These are phyloP conservation scores for Apiospora pterosperma DNA, from an alignment of 2,329 filamentous ascomycete species.

Conservation along the genomic window DNA sequence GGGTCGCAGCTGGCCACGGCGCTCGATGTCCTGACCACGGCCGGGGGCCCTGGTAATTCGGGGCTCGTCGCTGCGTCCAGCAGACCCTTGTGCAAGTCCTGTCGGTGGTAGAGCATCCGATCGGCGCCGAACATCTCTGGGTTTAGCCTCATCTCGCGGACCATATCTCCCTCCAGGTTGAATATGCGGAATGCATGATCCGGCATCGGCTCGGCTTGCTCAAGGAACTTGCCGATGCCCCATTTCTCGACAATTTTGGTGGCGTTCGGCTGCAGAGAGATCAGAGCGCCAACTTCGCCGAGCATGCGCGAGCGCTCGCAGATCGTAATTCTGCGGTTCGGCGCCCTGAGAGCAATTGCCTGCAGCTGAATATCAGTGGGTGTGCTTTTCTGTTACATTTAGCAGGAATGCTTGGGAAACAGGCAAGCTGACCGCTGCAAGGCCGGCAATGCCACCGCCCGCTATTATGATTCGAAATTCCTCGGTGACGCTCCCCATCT, in stretches of 20 bases:
- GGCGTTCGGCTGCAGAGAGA: constrained; percentile 40
- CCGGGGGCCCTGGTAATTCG: constrained; percentile 20
- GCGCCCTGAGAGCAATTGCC: constrained; percentile 33
- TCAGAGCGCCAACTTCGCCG: constrained; percentile 36
- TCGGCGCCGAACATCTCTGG: constrained; percentile 32
- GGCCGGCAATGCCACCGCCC: constrained; percentile 25
- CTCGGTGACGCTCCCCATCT: neutral
- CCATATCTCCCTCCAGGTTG: constrained; percentile 15
- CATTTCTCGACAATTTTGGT: constrained; percentile 30
- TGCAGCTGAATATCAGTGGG: constrained; percentile 5
- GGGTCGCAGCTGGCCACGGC: constrained; percentile 36
- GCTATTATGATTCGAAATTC: constrained; percentile 11
- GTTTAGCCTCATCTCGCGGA: constrained; percentile 27
- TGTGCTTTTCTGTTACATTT: neutral
- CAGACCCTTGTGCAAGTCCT: constrained; percentile 34
- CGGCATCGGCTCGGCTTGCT: constrained; percentile 26
- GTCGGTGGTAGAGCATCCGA: constrained; percentile 37
- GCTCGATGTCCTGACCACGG: constrained; percentile 20
- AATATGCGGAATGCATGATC: constrained; percentile 34
- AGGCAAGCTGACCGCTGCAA: constrained; percentile 18
- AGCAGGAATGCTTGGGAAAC: neutral
- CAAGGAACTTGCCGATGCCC: constrained; percentile 24
- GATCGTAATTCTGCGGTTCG: constrained; percentile 18
- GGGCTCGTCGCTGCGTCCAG: constrained; percentile 6
- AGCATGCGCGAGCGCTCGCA: constrained; percentile 22